These are phyloP conservation scores for Seiridium cupressi DNA, from an alignment of 2,329 filamentous ascomycete genomes.

Conservation along the genomic window DNA sequence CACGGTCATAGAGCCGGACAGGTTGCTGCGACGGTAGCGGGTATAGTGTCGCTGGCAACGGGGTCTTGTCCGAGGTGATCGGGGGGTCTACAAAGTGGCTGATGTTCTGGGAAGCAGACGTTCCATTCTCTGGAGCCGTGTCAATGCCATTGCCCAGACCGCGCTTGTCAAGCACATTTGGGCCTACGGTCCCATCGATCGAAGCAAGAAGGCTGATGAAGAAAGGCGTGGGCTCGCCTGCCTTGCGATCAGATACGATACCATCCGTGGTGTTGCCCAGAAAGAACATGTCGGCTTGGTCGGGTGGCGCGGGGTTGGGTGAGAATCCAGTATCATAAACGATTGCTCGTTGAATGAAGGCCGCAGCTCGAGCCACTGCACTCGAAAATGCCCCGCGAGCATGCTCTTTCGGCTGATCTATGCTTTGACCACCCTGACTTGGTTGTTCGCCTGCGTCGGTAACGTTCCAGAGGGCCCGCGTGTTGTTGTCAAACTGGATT, in stretches of 20 bases:
- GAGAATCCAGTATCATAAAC: constrained; percentile 34
- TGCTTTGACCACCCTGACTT: not conserved
- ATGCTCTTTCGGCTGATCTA: not conserved
- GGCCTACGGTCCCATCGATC: constrained; percentile 23
- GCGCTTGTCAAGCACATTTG: constrained; percentile 27
- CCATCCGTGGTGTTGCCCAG: constrained; percentile 83
- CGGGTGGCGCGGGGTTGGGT: constrained; percentile 56
- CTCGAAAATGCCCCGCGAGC: constrained; percentile 2
- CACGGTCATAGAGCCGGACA: constrained; percentile 81
- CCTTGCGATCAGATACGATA: constrained; percentile 63
- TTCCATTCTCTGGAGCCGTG: constrained; percentile 15
- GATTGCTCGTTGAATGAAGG: constrained; percentile 13
- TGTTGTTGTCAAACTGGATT: constrained; percentile 69
- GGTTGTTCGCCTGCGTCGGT: constrained; percentile 26
- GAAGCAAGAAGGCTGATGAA: constrained; percentile 61
- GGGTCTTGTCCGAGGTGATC: constrained; percentile 66
- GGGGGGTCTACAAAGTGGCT: constrained; percentile 62
- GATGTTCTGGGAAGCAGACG: constrained; percentile 42
- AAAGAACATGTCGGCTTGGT: constrained; percentile 72
- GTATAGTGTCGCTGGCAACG: constrained; percentile 69
- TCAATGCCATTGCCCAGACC: constrained; percentile 22
- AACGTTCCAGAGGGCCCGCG: constrained; percentile 48
- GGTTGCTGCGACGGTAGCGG: constrained; percentile 73
- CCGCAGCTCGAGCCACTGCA: constrained; percentile 13
- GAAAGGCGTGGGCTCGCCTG: constrained; percentile 85